Conservation (phyloP, 306 rosid species). For the Vicia faba region DNA sequence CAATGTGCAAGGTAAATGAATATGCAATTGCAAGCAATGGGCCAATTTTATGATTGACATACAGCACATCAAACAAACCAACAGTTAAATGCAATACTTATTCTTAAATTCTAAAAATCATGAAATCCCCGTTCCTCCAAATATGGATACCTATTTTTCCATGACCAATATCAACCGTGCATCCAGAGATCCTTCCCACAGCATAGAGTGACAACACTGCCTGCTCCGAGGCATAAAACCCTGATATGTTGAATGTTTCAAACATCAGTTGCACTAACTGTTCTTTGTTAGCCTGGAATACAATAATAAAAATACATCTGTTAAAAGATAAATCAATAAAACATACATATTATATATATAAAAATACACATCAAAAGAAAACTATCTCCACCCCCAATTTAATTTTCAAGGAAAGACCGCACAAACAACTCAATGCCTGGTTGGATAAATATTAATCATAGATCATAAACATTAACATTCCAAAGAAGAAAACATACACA, state of each 20-base stretch:
- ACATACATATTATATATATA: not conserved
- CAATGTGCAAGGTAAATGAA: slow-evolving; percentile 17
- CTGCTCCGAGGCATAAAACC: slow-evolving; percentile 98
- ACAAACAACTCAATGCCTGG: slow-evolving; percentile 16
- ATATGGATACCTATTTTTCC: slow-evolving; percentile 82
- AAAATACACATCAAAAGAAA: slow-evolving; percentile 22
- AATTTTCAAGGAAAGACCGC: slow-evolving; percentile 12
- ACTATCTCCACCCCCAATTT: slow-evolving; percentile 18
- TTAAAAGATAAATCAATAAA: slow-evolving; percentile 4
- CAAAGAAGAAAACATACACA: slow-evolving; percentile 7
- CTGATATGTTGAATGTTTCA: slow-evolving; percentile 98
- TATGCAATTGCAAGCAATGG: slow-evolving; percentile 17
- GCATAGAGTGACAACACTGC: slow-evolving; percentile 93
- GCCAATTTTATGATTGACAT: not conserved
- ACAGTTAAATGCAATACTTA: slow-evolving; percentile 3
- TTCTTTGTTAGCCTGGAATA: slow-evolving; percentile 82
- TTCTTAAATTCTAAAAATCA: slow-evolving; percentile 26
- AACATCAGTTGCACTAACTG: slow-evolving; percentile 97
- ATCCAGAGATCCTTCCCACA: slow-evolving; percentile 95
- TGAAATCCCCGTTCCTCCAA: slow-evolving; percentile 27
- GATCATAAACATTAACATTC: slow-evolving; percentile 10
- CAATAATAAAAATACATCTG: slow-evolving; percentile 20
- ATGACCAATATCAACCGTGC: slow-evolving; percentile 96
- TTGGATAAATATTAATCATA: slow-evolving; percentile 20
- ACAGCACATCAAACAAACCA: slow-evolving; percentile 5